Base-by-base conservation (phyloP, 805 yeast species). In the Kurtzmaniella cleridarum region DNA sequence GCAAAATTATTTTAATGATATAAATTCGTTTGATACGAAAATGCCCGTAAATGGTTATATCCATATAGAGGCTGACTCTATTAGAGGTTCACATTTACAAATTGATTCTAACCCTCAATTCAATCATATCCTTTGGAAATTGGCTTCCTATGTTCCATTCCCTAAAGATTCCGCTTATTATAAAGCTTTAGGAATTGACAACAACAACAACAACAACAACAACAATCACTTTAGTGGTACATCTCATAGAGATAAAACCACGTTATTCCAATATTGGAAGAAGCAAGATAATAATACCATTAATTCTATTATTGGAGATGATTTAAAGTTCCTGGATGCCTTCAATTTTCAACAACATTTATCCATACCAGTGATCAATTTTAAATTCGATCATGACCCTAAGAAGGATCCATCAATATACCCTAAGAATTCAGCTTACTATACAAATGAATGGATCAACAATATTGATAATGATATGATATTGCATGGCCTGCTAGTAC, bases 31-130 rank as follows among this genome's bases (percentile, higher is more conserved):
- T 27, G 50, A 45, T 20, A 28, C 41, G 3, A 56, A 53, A 32
- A 36, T 47, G 26, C 61, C 66, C 1, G 45, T 64, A 3, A 35
- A 66, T 11, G 57, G 62, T 2, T 68, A 62, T 45, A 62, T 68
- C 30, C 61, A 68, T 41, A 55, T 68, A 28, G 73, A 68, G 38
- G 55, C 56, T 4, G 69, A 64, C 47, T 60, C 61, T 13, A 57
- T 68, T 3, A 58, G 59, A 6, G 74, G 74, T 0, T 54, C 61
- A 32, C 54, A 57, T 30, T 60, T 68, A 32, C 38, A 46, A 7
- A 65, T 66, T 7, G 66, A 59, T 32, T 42, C 64, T 5, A 62
- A 54, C 41, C 68, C 72, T 0, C 41, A 62, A n/a, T 57, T 67
- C 39, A 59, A 62, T 43, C 59, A 61, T 20, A 28, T 67, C 3